These are phyloP conservation scores for Russula brevipes DNA, from an alignment of 768 basidiomycete genomes.

Conservation along the genomic window DNA sequence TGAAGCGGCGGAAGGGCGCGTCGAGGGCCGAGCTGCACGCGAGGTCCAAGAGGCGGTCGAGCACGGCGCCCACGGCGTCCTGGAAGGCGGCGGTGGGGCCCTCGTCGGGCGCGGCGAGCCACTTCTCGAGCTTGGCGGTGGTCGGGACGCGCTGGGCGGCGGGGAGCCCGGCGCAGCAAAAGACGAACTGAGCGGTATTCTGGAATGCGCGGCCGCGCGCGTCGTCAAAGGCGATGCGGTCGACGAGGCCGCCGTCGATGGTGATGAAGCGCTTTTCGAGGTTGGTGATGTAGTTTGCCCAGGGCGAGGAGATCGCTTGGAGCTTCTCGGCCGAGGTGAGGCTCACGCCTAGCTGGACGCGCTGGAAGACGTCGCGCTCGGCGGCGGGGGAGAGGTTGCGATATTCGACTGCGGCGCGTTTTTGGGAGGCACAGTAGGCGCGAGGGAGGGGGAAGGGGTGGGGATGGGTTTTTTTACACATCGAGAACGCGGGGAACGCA, in stretches of 20 bases:
- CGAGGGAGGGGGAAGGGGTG: not conserved
- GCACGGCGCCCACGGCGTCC: slow-evolving; percentile 45
- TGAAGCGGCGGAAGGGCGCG: slow-evolving; percentile 35
- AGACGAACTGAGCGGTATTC: slow-evolving; percentile 63
- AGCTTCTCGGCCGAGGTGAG: slow-evolving; percentile 75
- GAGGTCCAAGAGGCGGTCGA: slow-evolving; percentile 51
- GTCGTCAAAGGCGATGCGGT: slow-evolving; percentile 55
- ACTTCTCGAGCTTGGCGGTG: slow-evolving; percentile 49
- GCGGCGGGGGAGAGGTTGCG: slow-evolving; percentile 44
- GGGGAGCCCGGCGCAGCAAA: slow-evolving; percentile 54
- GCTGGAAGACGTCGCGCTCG: slow-evolving; percentile 77
- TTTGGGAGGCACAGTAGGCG: not conserved
- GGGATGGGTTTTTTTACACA: not conserved
- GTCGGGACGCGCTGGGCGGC: slow-evolving; percentile 38
- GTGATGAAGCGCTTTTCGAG: slow-evolving; percentile 54
- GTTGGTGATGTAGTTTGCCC: slow-evolving; percentile 58
- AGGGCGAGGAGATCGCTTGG: slow-evolving; percentile 69
- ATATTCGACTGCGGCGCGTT: slow-evolving; percentile 56
- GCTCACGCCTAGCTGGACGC: slow-evolving; percentile 75
- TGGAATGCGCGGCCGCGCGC: slow-evolving; percentile 72
- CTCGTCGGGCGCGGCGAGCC: slow-evolving; percentile 31
- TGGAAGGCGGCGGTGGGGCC: slow-evolving; percentile 47
- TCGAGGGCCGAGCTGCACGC: slow-evolving; percentile 37
- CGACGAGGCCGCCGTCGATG: slow-evolving; percentile 53
- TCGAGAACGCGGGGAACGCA: slow-evolving; percentile 26